A percentile compares a stretch with the other conserved stretches of the same genome.
Evolutionary conservation across 805 yeast genomes (phyloP).

Genomic region (Metschnikowia cubensis): DNA sequence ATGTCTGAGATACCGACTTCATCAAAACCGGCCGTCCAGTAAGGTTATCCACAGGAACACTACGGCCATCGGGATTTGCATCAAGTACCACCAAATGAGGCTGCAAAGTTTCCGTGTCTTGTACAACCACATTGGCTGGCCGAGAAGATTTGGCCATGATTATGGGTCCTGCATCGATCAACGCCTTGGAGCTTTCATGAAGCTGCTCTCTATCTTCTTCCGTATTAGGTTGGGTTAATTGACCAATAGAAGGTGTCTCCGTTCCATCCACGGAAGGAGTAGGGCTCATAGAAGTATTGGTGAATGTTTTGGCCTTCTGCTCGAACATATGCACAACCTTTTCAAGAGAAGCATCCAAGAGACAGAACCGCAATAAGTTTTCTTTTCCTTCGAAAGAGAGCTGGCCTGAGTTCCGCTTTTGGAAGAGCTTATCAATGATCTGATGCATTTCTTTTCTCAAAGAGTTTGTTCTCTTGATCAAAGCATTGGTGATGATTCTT

Average conservation of each 20-base stretch:
- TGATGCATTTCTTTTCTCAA: slow-evolving; percentile 49
- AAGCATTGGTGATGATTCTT: slow-evolving; percentile 45
- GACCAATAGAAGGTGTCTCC: not conserved
- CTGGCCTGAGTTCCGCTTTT: slow-evolving; percentile 41
- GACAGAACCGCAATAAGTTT: slow-evolving; percentile 48
- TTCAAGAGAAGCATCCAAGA: slow-evolving; percentile 51
- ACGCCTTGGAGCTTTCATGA: slow-evolving; percentile 48
- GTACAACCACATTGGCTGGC: slow-evolving; percentile 1
- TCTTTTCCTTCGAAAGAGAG: slow-evolving; percentile 55
- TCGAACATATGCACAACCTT: slow-evolving; percentile 50
- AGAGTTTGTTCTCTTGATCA: slow-evolving; percentile 48
- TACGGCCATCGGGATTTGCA: slow-evolving; percentile 48
- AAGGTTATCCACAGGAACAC: slow-evolving; percentile 56
- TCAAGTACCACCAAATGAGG: slow-evolving; percentile 77
- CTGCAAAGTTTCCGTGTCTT: slow-evolving; percentile 24
- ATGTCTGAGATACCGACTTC: slow-evolving; percentile 60
- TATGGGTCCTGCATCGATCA: slow-evolving; percentile 51
- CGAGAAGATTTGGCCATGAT: slow-evolving; percentile 23
- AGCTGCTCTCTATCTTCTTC: slow-evolving; percentile 26
- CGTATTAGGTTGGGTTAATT: not conserved
- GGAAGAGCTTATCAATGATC: slow-evolving; percentile 48
- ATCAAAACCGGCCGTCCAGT: slow-evolving; percentile 72
- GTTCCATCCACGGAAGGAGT: slow-evolving; percentile 11
- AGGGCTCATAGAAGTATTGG: slow-evolving; percentile 18
- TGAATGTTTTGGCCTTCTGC: slow-evolving; percentile 29